Conservation (phyloP, 2,329 filamentous ascomycete species). For the Rosellinia necatrix region DNA sequence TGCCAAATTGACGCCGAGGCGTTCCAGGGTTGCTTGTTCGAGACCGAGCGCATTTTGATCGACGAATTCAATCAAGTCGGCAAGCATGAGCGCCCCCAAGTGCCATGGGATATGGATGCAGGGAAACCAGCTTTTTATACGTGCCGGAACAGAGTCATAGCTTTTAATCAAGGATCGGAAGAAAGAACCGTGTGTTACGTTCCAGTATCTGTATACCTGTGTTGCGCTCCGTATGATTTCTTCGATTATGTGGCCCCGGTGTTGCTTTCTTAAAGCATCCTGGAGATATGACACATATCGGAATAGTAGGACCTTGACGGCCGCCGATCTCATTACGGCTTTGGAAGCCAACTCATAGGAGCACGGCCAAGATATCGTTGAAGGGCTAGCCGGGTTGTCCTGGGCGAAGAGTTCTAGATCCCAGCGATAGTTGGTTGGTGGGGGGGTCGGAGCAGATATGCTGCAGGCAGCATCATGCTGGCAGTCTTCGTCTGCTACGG, state of each 20-base stretch:
- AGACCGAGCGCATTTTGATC: slow-evolving; percentile 8
- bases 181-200: slow-evolving; percentile 54
- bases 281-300: slow-evolving; percentile 61
- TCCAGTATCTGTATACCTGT: slow-evolving; percentile 60
- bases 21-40: slow-evolving; percentile 33
- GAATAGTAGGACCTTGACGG: slow-evolving; percentile 63
- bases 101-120: slow-evolving; percentile 63
- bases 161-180: slow-evolving; percentile 56
- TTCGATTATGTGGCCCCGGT: slow-evolving; percentile 48
- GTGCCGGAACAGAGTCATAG: slow-evolving; percentile 54
- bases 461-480: slow-evolving; percentile 3
- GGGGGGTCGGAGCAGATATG: background rate
- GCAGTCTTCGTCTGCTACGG: slow-evolving; percentile 11
- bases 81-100: slow-evolving; percentile 58
- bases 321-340: slow-evolving; percentile 56
- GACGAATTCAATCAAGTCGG: slow-evolving; percentile 51
- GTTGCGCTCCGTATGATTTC: slow-evolving; percentile 53
- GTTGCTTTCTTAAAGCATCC: slow-evolving; percentile 50
- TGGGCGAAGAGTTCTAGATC: slow-evolving; percentile 45
- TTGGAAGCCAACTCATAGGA: slow-evolving; percentile 55
- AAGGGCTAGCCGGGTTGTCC: slow-evolving; percentile 36
- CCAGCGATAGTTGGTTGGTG: slow-evolving; percentile 30
- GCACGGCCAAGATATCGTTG: slow-evolving; percentile 55
- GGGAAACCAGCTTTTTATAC: slow-evolving; percentile 64
- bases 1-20: slow-evolving; percentile 42